A percentile compares a stretch with the other conserved stretches of the same genome.
These are phyloP conservation scores for Plasmodium coatneyi DNA, from an alignment of 169 alveolate species.

Conservation along the genomic window DNA sequence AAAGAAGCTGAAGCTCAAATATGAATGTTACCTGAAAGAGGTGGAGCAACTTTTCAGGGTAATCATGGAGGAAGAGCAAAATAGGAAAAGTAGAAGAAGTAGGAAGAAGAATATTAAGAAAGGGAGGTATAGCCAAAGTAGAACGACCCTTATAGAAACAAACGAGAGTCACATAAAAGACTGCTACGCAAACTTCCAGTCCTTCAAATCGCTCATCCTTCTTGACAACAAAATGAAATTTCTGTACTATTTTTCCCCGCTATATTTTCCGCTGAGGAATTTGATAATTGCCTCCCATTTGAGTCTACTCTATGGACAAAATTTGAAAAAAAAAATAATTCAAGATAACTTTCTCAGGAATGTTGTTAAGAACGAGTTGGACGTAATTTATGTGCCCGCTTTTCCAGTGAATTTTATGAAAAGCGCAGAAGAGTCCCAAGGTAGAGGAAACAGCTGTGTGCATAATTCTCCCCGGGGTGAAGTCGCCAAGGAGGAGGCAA, in stretches of 20 bases:
- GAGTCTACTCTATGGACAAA: constrained; percentile 8
- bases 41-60: constrained; percentile 32
- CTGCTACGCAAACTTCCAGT: constrained; percentile 14
- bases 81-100: neutral
- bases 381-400: constrained; percentile 19
- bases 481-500: neutral
- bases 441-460: neutral
- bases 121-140: neutral
- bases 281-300: constrained; percentile 37
- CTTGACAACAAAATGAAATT: constrained; percentile 31
- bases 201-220: constrained; percentile 33
- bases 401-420: constrained; percentile 18
- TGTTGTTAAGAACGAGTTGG: constrained; percentile 57
- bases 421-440: neutral
- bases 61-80: neutral
- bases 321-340: constrained; percentile 7
- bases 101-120: neutral
- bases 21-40: constrained; percentile 43
- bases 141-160: neutral
- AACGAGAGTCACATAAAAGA: neutral
- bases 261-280: constrained; percentile 54
- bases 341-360: constrained; percentile 13
- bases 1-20: constrained; percentile 29
- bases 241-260: constrained; percentile 33
- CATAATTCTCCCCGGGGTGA: neutral